These are phyloP conservation scores for Leishmania tarentolae DNA, from an alignment of 208 protist species.

Conservation along the genomic window DNA sequence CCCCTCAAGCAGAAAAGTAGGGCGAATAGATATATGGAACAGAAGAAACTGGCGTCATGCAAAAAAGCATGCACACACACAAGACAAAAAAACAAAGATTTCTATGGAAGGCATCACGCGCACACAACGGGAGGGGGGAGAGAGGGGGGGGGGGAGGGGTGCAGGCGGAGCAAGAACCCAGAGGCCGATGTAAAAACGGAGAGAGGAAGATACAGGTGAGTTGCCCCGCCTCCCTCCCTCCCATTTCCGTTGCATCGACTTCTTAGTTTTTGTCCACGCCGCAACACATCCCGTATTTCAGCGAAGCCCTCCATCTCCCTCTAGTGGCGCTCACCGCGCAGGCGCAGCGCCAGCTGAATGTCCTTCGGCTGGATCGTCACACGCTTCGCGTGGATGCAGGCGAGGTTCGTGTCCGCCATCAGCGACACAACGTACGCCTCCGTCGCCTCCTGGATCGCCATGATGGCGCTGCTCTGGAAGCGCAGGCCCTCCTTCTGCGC, in stretches of 20 bases:
- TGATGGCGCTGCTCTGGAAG: constrained; percentile 87
- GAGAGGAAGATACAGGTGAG: background rate
- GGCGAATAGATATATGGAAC: no score
- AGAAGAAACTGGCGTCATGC: no score
- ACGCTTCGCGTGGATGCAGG: constrained; percentile 84
- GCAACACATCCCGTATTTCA: no score
- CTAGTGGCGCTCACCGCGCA: constrained; percentile 60
- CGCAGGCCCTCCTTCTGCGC: constrained; percentile 79
- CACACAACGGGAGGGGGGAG: background rate
- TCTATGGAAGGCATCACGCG: background rate
- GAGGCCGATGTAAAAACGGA: background rate
- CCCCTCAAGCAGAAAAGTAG: background rate
- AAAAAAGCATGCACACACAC: background rate
- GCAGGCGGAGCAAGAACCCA: background rate
- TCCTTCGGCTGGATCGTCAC: constrained; percentile 88
- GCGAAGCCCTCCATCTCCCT: background rate
- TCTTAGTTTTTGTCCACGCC: background rate
- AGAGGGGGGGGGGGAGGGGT: background rate
- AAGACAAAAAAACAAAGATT: background rate
- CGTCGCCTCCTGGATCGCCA: constrained; percentile 89
- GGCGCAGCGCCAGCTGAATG: constrained; percentile 55
- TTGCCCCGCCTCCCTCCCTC: background rate
- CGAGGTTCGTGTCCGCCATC: constrained; percentile 93
- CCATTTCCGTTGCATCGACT: background rate
- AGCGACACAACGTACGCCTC: constrained; percentile 92